Conservation (phyloP, 2,329 filamentous ascomycete species). For the Calonectria hawksworthii region DNA sequence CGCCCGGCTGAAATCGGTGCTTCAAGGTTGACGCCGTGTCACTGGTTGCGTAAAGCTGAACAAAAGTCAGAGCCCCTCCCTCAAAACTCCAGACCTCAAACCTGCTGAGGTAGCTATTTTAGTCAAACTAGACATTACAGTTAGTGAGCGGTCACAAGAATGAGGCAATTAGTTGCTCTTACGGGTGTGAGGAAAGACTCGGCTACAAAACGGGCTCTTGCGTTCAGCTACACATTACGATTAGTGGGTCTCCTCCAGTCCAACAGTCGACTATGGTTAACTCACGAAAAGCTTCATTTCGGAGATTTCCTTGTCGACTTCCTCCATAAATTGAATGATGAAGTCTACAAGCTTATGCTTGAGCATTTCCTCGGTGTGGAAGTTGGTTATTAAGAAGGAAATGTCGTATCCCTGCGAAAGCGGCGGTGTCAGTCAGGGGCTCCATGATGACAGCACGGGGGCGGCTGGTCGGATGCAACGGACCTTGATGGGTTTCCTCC, state of each 20-base stretch:
- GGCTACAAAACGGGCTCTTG: slow-evolving; percentile 95
- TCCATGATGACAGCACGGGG: neutral
- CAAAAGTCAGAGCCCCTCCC: slow-evolving; percentile 30
- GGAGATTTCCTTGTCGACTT: slow-evolving; percentile 99
- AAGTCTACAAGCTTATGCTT: slow-evolving; percentile 99
- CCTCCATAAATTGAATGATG: slow-evolving; percentile 99
- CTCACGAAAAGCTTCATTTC: slow-evolving; percentile 99
- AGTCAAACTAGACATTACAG: slow-evolving; percentile 51
- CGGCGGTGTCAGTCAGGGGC: slow-evolving; percentile 39
- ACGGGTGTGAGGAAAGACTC: slow-evolving; percentile 98
- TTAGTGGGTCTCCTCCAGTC: slow-evolving; percentile 32
- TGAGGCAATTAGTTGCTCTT: slow-evolving; percentile 47
- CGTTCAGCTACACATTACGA: slow-evolving; percentile 79
- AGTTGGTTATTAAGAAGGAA: slow-evolving; percentile 98
- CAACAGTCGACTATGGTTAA: slow-evolving; percentile 34
- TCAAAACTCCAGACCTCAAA: slow-evolving; percentile 36
- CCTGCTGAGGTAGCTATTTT: slow-evolving; percentile 37
- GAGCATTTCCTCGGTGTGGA: slow-evolving; percentile 98
- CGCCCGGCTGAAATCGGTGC: slow-evolving; percentile 27
- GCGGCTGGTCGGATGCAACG: neutral
- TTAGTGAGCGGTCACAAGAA: slow-evolving; percentile 21
- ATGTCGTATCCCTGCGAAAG: slow-evolving; percentile 90
- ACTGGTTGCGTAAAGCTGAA: slow-evolving; percentile 28
- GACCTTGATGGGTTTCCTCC: slow-evolving; percentile 74
- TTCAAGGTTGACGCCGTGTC: slow-evolving; percentile 30